phyloP scores from a whole-genome alignment of 2,329 filamentous ascomycete species.

The Fusarium brevicatenulatum region DNA sequence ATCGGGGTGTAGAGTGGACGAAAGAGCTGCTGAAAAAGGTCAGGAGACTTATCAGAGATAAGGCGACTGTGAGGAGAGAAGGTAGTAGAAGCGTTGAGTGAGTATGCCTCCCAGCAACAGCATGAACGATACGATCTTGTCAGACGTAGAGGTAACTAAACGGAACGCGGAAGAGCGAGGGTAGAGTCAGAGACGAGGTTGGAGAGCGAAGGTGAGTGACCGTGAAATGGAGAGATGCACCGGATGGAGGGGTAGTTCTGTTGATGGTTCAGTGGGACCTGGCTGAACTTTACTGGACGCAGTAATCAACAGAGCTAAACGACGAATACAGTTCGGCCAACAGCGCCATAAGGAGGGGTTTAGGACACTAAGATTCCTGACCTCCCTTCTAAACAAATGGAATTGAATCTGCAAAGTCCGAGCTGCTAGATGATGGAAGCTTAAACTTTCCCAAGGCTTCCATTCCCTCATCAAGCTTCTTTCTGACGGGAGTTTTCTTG shows the following conservation, averaged over 20 bases:
- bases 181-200: background rate
- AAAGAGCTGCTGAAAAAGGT: conserved; percentile 1
- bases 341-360: conserved; percentile 14
- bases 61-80: conserved; percentile 16
- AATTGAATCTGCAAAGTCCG: background rate
- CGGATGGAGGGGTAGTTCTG: conserved; percentile 23
- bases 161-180: conserved; percentile 1
- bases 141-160: conserved; percentile 7
- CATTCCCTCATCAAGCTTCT: background rate
- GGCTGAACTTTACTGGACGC: background rate
- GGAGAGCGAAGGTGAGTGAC: background rate
- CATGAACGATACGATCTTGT: conserved; percentile 12
- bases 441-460: background rate
- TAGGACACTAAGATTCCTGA: background rate
- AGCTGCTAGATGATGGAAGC: background rate
- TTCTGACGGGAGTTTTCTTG: background rate
- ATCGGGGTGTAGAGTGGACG: conserved; percentile 58
- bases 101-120: conserved; percentile 21
- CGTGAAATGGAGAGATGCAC: conserved; percentile 4
- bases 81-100: conserved; percentile 14
- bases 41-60: conserved; percentile 17
- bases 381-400: background rate
- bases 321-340: conserved; percentile 11
- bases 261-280: conserved; percentile 17
- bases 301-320: background rate